phyloP scores from a whole-genome alignment of 352 stramenopile species.

The Paralagenidium karlingii region DNA sequence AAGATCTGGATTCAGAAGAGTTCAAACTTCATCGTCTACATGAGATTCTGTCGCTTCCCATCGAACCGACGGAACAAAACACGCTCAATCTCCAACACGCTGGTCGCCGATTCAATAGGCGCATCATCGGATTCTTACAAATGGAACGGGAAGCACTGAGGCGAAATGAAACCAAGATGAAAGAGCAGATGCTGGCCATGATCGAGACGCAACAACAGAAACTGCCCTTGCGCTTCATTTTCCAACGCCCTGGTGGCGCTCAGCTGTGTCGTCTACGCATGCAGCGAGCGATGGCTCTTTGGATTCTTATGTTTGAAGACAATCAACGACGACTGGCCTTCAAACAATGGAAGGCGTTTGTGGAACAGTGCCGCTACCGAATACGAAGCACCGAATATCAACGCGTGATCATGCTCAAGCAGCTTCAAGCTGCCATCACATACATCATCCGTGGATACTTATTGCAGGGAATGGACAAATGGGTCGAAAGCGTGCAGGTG shows the following conservation, averaged over 20 bases:
- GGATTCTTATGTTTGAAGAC: conserved; percentile 56
- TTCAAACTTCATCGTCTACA: conserved; percentile 45
- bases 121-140: conserved; percentile 30
- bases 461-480: conserved; percentile 41
- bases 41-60: conserved; percentile 31
- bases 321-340: conserved; percentile 61
- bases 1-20: conserved; percentile 27
- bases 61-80: conserved; percentile 37
- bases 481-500: conserved; percentile 30
- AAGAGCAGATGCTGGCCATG: conserved; percentile 22
- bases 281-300: conserved; percentile 50
- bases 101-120: conserved; percentile 25
- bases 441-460: conserved; percentile 52
- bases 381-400: conserved; percentile 50
- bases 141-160: conserved; percentile 22
- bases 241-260: conserved; percentile 55
- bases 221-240: conserved; percentile 71
- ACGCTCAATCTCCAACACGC: conserved; percentile 23
- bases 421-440: conserved; percentile 48
- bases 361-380: conserved; percentile 41
- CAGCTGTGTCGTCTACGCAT: conserved; percentile 65
- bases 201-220: conserved; percentile 48
- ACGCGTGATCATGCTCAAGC: conserved; percentile 33
- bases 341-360: conserved; percentile 71
- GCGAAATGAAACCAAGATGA: conserved; percentile 21